A percentile compares a stretch with the other conserved stretches of the same genome.
phyloP scores from a whole-genome alignment of 768 basidiomycete species.

The Lactarius akahatsu region DNA sequence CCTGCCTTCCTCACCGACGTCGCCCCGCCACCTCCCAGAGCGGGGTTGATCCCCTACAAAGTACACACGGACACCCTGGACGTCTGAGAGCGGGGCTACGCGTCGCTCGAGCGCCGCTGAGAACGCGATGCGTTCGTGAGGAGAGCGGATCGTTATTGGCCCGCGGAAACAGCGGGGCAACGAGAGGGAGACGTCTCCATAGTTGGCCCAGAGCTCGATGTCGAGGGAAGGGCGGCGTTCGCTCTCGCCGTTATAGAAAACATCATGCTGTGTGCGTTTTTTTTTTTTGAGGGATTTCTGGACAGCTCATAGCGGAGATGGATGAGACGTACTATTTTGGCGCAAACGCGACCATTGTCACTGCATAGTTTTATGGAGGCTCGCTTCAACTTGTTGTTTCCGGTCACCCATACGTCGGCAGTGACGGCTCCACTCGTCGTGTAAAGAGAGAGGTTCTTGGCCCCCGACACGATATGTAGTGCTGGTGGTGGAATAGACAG shows the following conservation, averaged over 20 bases:
- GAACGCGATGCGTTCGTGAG: conserved; percentile 6
- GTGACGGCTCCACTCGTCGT: conserved; percentile 7
- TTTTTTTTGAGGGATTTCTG: not conserved
- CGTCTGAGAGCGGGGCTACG: conserved; percentile 1
- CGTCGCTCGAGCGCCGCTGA: conserved; percentile 5
- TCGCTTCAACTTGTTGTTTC: not conserved
- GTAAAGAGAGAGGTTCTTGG: conserved; percentile 11
- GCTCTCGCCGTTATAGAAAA: not conserved
- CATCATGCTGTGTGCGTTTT: conserved; percentile 2
- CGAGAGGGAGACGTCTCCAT: conserved; percentile 13
- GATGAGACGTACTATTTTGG: conserved; percentile 12
- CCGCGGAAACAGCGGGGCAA: conserved; percentile 15
- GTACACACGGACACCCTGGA: conserved; percentile 6
- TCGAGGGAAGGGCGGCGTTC: not conserved
- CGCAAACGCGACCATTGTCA: not conserved
- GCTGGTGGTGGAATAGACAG: conserved; percentile 4
- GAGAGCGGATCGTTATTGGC: conserved; percentile 6
- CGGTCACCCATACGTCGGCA: conserved; percentile 13
- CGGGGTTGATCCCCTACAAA: conserved; percentile 8
- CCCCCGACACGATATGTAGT: not conserved
- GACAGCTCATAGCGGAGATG: not conserved
- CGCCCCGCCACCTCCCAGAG: not conserved
- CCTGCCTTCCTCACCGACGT: not conserved
- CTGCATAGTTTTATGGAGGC: conserved; percentile 1
- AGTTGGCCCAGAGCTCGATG: not conserved